phyloP scores from a whole-genome alignment of 306 rosid genomes.

The Citrullus colocynthis region DNA sequence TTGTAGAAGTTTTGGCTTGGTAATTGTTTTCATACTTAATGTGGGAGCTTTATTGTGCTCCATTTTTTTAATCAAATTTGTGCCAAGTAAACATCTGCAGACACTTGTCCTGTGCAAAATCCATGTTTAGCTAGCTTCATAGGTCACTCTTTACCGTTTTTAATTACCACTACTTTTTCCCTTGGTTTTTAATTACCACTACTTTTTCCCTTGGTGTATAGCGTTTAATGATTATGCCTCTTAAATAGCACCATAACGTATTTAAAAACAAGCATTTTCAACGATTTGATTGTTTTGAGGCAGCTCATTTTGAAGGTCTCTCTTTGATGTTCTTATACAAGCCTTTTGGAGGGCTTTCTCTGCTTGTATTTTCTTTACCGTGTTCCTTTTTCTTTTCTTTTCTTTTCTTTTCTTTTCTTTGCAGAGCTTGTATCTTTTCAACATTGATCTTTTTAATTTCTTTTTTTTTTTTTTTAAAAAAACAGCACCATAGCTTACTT shows the following conservation, averaged over 20 bases:
- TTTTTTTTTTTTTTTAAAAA: too few relatives aligned
- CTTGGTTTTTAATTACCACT: not conserved
- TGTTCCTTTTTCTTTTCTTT: too few relatives aligned
- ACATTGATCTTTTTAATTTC: too few relatives aligned
- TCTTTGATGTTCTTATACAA: too few relatives aligned
- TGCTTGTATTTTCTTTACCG: too few relatives aligned
- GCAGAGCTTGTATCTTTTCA: too few relatives aligned
- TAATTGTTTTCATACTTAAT: not conserved
- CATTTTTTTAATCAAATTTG: not conserved
- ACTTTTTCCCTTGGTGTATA: not conserved
- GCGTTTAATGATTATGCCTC: constrained; percentile 4
- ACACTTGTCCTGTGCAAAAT: not conserved
- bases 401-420: too few relatives aligned
- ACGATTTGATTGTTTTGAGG: too few relatives aligned
- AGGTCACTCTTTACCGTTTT: not conserved
- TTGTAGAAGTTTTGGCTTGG: not conserved
- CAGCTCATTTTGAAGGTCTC: too few relatives aligned
- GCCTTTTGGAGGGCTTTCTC: too few relatives aligned
- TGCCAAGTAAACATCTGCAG: not conserved
- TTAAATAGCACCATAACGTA: not conserved
- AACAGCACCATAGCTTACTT: constrained; percentile 1
- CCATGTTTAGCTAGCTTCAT: not conserved
- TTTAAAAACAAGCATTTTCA: not conserved
- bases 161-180: not conserved
- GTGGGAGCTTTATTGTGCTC: not conserved